Conservation (phyloP, 2,329 filamentous ascomycete genomes). For the Colletotrichum tropicale region DNA sequence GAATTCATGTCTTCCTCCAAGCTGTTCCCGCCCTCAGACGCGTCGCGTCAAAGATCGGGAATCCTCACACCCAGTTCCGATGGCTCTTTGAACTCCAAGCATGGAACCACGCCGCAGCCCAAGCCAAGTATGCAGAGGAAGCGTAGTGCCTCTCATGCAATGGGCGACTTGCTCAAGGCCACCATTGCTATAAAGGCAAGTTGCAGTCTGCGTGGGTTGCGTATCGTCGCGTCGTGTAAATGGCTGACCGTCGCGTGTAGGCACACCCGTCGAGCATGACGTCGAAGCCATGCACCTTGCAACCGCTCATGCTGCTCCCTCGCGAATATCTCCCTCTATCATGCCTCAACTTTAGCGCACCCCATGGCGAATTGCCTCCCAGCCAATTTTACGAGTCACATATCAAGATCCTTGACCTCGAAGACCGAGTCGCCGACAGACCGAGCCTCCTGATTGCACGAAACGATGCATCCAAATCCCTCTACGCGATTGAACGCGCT, state of each 20-base stretch:
- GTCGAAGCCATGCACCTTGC: conserved; percentile 58
- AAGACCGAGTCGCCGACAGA: conserved; percentile 59
- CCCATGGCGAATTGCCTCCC: conserved; percentile 53
- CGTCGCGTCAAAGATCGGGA: conserved; percentile 52
- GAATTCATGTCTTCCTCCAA: conserved; percentile 20
- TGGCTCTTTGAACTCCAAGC: conserved; percentile 38
- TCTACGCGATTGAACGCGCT: conserved; percentile 72
- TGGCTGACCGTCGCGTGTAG: conserved; percentile 38
- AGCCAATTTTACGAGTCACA: conserved; percentile 65
- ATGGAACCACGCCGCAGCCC: conserved; percentile 27
- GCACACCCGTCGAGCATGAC: conserved; percentile 59
- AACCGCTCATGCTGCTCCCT: conserved; percentile 66
- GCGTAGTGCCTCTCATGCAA: conserved; percentile 41
- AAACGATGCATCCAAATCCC: conserved; percentile 55
- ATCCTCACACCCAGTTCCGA: conserved; percentile 46
- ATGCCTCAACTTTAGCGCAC: conserved; percentile 60
- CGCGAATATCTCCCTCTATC: conserved; percentile 66
- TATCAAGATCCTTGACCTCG: conserved; percentile 67
- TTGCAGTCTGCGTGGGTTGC: not conserved
- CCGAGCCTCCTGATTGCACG: conserved; percentile 66
- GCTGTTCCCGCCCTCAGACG: conserved; percentile 37
- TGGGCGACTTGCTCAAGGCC: conserved; percentile 56
- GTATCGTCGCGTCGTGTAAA: not conserved
- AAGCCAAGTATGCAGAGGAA: conserved; percentile 38
- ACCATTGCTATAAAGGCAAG: conserved; percentile 58